Base-by-base conservation (phyloP, 441 rosid genomes). In the Hypseocharis bilobata region DNA sequence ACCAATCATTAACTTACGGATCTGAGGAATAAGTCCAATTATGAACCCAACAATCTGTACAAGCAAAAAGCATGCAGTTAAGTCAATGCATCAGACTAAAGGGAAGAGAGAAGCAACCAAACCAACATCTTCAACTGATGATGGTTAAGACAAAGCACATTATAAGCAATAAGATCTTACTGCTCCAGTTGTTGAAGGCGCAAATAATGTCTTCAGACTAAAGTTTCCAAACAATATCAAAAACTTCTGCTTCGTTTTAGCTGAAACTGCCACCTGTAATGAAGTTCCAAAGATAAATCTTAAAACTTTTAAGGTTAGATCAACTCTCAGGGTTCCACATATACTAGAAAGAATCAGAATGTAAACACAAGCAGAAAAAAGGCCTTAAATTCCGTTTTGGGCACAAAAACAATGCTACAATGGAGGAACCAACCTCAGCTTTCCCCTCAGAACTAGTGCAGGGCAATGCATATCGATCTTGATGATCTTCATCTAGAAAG, bases 151-250 rank as follows among this genome's bases (percentile, higher is more conserved):
- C n/a, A n/a, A n/a, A n/a, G n/a, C n/a, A n/a, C n/a, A n/a, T n/a
- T n/a, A n/a, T n/a, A n/a, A n/a, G n/a, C n/a, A n/a, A n/a, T n/a
- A n/a, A n/a, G n/a, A 56, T 19, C 83, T 51, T 77, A 92, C 98
- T 74, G 85, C 88, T 74, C 74, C 96, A 49, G 76, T 67, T 17
- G 91, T 84, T 4, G 96, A 85, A 77, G 96, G 96, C 28, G 90
- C 89, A 73, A 92, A 76, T 65, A 89, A 55, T 22, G 76, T 65
- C 80, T 80, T 66, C 60, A 83, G 81, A 60, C 83, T 86, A 65
- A 84, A 70, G 54, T 65, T 77, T 60, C 63, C 76, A 14, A 74
- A 34, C 63, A 73, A n/a, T 11, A 6, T 72, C 55, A 13, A 40
- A 25, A 85, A 25, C 55, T 68, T 34, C 70, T 55, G 64, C 66